These are phyloP conservation scores for Penicillium fimorum DNA, from an alignment of 495 filamentous ascomycete species.

Conservation along the genomic window DNA sequence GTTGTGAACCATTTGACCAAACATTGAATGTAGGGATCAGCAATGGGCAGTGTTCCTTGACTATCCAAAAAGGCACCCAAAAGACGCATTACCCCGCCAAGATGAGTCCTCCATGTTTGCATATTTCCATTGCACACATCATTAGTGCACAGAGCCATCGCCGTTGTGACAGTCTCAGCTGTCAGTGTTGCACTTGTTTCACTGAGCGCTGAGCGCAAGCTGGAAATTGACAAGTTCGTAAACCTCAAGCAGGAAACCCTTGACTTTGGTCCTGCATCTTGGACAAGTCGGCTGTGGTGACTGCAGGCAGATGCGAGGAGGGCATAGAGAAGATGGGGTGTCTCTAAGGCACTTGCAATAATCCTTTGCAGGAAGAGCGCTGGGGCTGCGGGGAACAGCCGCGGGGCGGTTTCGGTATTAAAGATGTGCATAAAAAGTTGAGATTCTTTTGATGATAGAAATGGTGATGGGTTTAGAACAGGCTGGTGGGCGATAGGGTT, in stretches of 20 bases:
- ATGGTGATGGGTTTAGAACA: constrained; percentile 20
- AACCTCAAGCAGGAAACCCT: constrained; percentile 25
- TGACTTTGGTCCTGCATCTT: constrained; percentile 16
- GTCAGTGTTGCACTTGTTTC: constrained; percentile 13
- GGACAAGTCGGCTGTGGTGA: constrained; percentile 31
- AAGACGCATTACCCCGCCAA: constrained; percentile 27
- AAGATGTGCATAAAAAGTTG: constrained; percentile 32
- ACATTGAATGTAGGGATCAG: constrained; percentile 21
- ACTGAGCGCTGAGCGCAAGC: constrained; percentile 21
- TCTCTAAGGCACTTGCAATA: constrained; percentile 26
- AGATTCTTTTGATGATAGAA: constrained; percentile 22
- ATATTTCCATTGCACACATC: constrained; percentile 40
- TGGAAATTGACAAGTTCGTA: constrained; percentile 33
- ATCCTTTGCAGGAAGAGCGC: constrained; percentile 26
- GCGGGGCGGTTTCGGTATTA: constrained; percentile 27
- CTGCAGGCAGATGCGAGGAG: constrained; percentile 30
- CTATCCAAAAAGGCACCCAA: constrained; percentile 21
- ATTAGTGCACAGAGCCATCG: constrained; percentile 37
- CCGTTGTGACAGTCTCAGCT: constrained; percentile 29
- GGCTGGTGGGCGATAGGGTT: constrained; percentile 16
- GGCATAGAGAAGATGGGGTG: constrained; percentile 32
- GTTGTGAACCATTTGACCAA: constrained; percentile 36
- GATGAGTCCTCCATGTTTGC: constrained; percentile 30
- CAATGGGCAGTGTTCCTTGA: constrained; percentile 2
- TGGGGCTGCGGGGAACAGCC: constrained; percentile 31